These are phyloP conservation scores for Areca catechu DNA, from an alignment of 176 grass and related monocot species.

Conservation along the genomic window DNA sequence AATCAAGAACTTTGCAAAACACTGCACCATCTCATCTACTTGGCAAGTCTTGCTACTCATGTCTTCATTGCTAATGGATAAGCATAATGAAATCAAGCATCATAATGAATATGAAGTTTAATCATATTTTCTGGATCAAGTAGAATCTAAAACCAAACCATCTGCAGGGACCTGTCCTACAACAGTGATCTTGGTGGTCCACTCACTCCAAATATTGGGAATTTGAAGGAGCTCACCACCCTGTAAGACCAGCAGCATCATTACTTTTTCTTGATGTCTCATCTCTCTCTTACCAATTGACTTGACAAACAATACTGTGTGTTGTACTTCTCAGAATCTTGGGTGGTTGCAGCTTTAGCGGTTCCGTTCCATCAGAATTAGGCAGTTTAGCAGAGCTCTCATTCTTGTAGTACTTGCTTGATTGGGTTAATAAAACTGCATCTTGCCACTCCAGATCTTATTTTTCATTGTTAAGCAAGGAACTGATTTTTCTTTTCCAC, in stretches of 20 bases:
- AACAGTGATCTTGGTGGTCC: slow-evolving; percentile 43
- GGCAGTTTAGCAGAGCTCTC: slow-evolving; percentile 49
- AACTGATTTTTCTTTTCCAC: no score
- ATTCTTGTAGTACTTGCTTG: slow-evolving; percentile 55
- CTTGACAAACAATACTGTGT: not conserved
- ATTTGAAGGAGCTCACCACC: slow-evolving; percentile 55
- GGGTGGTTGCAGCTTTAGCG: slow-evolving; percentile 64
- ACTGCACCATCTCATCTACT: no score
- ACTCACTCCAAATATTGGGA: slow-evolving; percentile 61
- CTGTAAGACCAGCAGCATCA: slow-evolving; percentile 43
- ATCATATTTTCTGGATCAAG: no score
- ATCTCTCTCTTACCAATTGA: not conserved
- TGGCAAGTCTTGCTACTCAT: no score
- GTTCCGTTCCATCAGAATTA: slow-evolving; percentile 47
- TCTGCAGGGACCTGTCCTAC: slow-evolving; percentile 76
- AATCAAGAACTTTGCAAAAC: no score
- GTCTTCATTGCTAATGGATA: no score
- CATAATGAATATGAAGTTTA: no score
- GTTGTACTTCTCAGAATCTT: slow-evolving; percentile 50
- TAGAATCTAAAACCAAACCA: slow-evolving; percentile 22
- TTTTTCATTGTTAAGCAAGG: no score
- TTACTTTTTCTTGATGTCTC: slow-evolving; percentile 1
- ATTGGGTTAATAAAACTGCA: not conserved
- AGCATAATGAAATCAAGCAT: no score
- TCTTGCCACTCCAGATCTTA: no score